These are phyloP conservation scores for Guyanaporus albipodus DNA, from an alignment of 768 basidiomycete genomes.

Conservation along the genomic window DNA sequence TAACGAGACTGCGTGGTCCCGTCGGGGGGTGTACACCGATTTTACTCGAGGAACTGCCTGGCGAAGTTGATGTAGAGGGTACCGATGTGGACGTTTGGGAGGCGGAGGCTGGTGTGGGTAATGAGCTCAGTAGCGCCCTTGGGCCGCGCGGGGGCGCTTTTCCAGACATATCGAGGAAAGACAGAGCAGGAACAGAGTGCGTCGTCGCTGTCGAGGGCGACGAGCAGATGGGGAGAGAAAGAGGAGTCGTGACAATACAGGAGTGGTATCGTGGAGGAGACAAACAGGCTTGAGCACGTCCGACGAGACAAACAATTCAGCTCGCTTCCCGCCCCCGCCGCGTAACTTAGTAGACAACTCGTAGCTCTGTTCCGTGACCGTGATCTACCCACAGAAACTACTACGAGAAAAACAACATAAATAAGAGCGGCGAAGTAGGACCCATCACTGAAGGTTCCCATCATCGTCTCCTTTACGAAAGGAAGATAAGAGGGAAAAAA, in stretches of 20 bases:
- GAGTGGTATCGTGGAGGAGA: constrained; percentile 13
- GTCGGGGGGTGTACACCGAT: constrained; percentile 59
- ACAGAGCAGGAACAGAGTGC: background rate
- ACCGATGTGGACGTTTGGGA: constrained; percentile 31
- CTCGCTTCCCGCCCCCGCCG: too few relatives aligned
- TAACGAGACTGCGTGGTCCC: constrained; percentile 58
- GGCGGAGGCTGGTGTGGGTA: constrained; percentile 30
- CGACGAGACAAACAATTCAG: constrained; percentile 18
- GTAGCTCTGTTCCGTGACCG: too few relatives aligned
- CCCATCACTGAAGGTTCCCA: too few relatives aligned
- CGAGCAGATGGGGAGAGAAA: constrained; percentile 9
- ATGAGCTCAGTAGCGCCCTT: constrained; percentile 55
- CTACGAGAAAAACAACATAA: too few relatives aligned
- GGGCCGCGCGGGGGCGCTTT: constrained; percentile 75
- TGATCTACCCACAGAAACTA: too few relatives aligned
- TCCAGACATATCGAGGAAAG: constrained; percentile 51
- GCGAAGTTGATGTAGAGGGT: constrained; percentile 33
- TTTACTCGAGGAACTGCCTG: constrained; percentile 33
- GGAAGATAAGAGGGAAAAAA: too few relatives aligned
- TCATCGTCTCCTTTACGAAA: too few relatives aligned
- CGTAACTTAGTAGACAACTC: too few relatives aligned
- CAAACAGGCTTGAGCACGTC: constrained; percentile 21
- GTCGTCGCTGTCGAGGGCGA: constrained; percentile 27
- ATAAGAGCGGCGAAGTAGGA: too few relatives aligned
- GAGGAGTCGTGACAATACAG: background rate